These are phyloP conservation scores for Tolypocladium guangdongense DNA, from an alignment of 2,329 filamentous ascomycete species.

Conservation along the genomic window DNA sequence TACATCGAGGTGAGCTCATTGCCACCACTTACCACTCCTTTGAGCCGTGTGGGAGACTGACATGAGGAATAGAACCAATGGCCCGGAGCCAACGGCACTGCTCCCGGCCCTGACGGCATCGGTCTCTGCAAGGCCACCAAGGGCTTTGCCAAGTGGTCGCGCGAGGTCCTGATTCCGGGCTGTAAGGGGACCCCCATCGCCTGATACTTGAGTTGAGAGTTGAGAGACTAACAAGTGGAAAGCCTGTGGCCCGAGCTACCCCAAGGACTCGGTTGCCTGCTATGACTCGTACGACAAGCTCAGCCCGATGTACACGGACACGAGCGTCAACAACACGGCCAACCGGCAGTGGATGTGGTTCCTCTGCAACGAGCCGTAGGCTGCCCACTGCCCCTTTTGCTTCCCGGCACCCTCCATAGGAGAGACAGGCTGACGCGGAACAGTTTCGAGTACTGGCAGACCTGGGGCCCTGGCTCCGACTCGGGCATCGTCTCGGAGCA, in stretches of 20 bases:
- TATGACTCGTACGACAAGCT: conserved; percentile 7
- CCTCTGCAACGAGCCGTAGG: conserved; percentile 48
- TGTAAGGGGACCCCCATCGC: conserved; percentile 22
- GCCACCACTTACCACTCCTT: too few relatives aligned
- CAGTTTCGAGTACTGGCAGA: conserved; percentile 12
- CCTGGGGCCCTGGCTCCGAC: conserved; percentile 12
- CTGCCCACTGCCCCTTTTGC: conserved; percentile 16
- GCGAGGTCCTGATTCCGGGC: conserved; percentile 30
- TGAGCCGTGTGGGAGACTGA: background rate
- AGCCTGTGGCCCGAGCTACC: conserved; percentile 40
- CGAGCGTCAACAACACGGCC: conserved; percentile 29
- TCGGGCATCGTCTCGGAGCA: conserved; percentile 39
- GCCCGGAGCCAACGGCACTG: conserved; percentile 6
- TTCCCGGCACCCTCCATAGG: conserved; percentile 15
- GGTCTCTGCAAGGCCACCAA: conserved; percentile 40
- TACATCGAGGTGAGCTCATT: conserved; percentile 11
- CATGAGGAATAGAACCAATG: conserved; percentile 7
- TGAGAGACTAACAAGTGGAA: background rate
- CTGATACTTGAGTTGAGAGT: background rate
- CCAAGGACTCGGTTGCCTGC: conserved; percentile 19
- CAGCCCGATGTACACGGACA: conserved; percentile 39
- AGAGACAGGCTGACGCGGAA: background rate
- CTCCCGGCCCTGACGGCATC: conserved; percentile 28
- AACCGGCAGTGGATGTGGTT: conserved; percentile 50
- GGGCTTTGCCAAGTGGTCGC: conserved; percentile 45